Evolutionary conservation across 805 yeast genomes (phyloP), one percentile per base, ranked within the genome.

Genomic region (Yarrowia sp.): DNA sequence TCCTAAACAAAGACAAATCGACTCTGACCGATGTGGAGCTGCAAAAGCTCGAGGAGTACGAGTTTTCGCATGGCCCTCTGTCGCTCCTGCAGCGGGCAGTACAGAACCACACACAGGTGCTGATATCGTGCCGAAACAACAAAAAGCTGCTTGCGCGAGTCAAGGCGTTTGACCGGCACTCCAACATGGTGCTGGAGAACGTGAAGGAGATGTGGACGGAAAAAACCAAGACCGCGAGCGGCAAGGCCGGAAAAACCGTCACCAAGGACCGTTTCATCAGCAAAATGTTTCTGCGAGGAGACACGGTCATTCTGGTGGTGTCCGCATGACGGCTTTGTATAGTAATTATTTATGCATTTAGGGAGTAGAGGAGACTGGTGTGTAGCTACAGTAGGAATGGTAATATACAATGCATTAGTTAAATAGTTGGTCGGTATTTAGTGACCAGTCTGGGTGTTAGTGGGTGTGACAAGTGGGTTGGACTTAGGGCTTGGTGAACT

Each of bases 111-210:
- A 84, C 90, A 2, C 91, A 92, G 33, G 91, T 95, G 5, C 85
- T 95, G 69, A 90, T 95, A 69, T 91, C 97, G 20, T 85, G 96
- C 69, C 84, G 99, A 74, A 95, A 95, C 77, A 93, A 94, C 77
- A 97, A 93, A 76, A 95, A 95, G 78, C 82, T 95, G 47, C 84
- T 95, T 38, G 97, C 93, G 1, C 86, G 91, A 71, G 95, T 95
- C 63, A 90, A 90, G 74, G 98, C 98, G 0, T 95, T 92, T 77
- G 99, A 95, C 76, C 87, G 97, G 75, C 99, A 95, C 78, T 89
- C 97, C 70, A 95, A 95, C 77, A 86, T 95, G 90, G 88, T 95
- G 10, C 80, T 95, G 69, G 97, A 91, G 74, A 91, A 92, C 73
- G 98, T 94, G 42, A 92, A 90, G 76, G 99, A 95, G 78, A 77